phyloP scores from a whole-genome alignment of 2,329 filamentous ascomycete species.

The Monosporascus sp. region DNA sequence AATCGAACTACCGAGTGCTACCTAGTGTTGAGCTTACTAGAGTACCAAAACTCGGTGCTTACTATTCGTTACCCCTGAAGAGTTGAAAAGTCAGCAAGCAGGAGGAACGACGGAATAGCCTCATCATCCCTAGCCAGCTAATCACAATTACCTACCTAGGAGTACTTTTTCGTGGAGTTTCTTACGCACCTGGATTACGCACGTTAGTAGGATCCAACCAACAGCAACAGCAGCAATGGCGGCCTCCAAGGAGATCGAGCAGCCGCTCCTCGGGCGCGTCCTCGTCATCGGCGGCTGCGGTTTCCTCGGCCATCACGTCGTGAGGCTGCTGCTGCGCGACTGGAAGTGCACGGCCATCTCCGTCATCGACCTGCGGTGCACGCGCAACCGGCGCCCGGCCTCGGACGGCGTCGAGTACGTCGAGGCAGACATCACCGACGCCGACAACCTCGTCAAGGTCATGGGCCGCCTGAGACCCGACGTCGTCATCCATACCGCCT shows the following conservation, averaged over 20 bases:
- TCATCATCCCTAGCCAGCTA: no score
- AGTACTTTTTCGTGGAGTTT: background rate
- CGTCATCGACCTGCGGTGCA: conserved; percentile 68
- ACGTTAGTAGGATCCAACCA: background rate
- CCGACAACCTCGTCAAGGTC: conserved; percentile 52
- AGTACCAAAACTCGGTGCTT: no score
- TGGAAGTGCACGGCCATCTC: conserved; percentile 53
- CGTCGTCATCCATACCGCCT: conserved; percentile 88
- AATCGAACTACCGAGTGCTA: no score
- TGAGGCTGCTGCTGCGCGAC: conserved; percentile 63
- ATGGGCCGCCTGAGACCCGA: conserved; percentile 66
- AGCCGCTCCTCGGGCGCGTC: conserved; percentile 57
- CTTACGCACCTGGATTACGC: background rate
- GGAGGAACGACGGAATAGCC: no score
- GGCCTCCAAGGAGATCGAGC: conserved; percentile 19
- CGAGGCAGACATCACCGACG: conserved; percentile 72
- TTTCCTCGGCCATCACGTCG: conserved; percentile 78
- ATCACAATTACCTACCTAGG: no score
- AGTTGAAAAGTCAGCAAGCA: no score
- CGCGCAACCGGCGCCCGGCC: conserved; percentile 58
- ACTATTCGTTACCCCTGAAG: no score
- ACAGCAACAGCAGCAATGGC: conserved; percentile 1
- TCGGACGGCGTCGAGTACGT: conserved; percentile 58
- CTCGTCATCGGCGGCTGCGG: conserved; percentile 79
- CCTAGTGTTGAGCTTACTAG: no score